Evolutionary conservation across 2,329 filamentous ascomycete species (phyloP).

Genomic region (Atkinsonella hypoxylon): DNA sequence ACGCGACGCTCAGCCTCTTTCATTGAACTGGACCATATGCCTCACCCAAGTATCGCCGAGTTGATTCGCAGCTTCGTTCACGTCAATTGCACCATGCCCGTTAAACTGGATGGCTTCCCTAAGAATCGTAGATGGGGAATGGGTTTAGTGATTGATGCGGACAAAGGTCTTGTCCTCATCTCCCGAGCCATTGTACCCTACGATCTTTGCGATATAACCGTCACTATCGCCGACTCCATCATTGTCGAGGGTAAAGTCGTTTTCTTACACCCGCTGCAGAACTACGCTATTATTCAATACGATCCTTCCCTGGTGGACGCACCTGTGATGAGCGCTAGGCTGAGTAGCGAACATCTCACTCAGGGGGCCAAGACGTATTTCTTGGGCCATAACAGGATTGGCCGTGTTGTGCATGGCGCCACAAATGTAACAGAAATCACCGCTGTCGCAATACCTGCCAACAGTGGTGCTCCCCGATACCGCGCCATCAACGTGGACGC

Average conservation of each 20-base stretch:
- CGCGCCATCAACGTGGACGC: constrained; percentile 92
- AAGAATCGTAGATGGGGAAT: constrained; percentile 90
- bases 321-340: constrained; percentile 76
- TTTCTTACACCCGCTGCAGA: constrained; percentile 92
- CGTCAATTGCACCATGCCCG: constrained; percentile 81
- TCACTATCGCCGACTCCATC: constrained; percentile 94
- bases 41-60: constrained; percentile 81
- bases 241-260: constrained; percentile 89
- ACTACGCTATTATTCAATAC: constrained; percentile 92
- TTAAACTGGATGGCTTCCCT: constrained; percentile 97
- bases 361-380: constrained; percentile 94
- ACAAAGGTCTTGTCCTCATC: constrained; percentile 88
- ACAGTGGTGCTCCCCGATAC: constrained; percentile 82
- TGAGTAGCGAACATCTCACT: constrained; percentile 71
- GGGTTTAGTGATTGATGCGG: constrained; percentile 92
- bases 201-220: constrained; percentile 88
- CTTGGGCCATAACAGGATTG: constrained; percentile 95
- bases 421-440: constrained; percentile 96
- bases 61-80: constrained; percentile 92
- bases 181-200: constrained; percentile 92
- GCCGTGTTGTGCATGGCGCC: constrained; percentile 83
- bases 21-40: constrained; percentile 80
- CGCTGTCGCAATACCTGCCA: constrained; percentile 90
- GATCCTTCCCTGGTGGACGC: constrained; percentile 88
- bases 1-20: constrained; percentile 74